A percentile compares a stretch with the other conserved stretches of the same genome.
These are phyloP conservation scores for Vitis amurensis DNA, from an alignment of 164 flowering plant species.

Conservation along the genomic window DNA sequence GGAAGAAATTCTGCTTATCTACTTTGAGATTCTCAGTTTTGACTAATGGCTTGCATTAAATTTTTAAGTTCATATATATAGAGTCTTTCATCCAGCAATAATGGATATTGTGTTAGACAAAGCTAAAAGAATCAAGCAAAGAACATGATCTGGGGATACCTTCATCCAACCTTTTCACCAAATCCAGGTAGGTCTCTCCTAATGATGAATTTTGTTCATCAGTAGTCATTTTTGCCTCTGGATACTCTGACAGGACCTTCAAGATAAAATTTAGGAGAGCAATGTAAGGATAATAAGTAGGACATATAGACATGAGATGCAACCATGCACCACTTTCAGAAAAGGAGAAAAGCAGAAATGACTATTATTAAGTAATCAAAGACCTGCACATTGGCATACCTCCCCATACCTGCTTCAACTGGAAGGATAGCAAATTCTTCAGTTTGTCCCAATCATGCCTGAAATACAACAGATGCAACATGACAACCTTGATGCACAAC, in stretches of 20 bases:
- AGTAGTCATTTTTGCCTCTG: slow-evolving; percentile 57
- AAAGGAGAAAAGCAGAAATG: background rate
- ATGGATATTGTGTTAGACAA: background rate
- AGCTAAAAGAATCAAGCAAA: background rate
- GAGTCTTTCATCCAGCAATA: background rate
- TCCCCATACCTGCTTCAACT: slow-evolving; percentile 94
- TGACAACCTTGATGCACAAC: slow-evolving; percentile 1
- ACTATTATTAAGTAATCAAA: slow-evolving; percentile 5
- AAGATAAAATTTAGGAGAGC: slow-evolving; percentile 12
- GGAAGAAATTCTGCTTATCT: too few species aligned
- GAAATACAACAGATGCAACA: slow-evolving; percentile 10
- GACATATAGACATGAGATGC: background rate
- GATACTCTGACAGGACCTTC: slow-evolving; percentile 80
- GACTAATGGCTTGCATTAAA: too few species aligned
- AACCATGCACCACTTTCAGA: background rate
- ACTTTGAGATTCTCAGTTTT: too few species aligned
- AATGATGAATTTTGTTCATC: slow-evolving; percentile 62
- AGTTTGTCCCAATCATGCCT: slow-evolving; percentile 89
- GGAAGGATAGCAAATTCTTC: slow-evolving; percentile 65
- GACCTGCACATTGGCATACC: slow-evolving; percentile 41
- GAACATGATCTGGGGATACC: slow-evolving; percentile 37
- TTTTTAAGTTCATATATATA: too few species aligned
- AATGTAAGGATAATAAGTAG: background rate
- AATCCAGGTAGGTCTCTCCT: slow-evolving; percentile 62
- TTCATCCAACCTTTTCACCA: slow-evolving; percentile 72